These are phyloP conservation scores for Flaveria ramosissima DNA, from an alignment of 129 eudicot species.

Conservation along the genomic window DNA sequence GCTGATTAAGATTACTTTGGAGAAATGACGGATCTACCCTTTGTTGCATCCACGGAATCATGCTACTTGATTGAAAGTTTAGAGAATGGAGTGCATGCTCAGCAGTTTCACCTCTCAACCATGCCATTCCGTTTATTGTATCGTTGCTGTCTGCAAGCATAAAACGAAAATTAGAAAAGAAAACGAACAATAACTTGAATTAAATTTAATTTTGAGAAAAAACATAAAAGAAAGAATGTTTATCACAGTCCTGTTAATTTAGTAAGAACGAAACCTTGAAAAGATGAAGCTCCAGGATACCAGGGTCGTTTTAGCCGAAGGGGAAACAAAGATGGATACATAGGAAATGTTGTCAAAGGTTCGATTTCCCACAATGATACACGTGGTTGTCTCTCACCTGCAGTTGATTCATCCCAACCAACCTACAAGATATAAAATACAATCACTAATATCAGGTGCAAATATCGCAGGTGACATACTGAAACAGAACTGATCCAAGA, in stretches of 20 bases:
- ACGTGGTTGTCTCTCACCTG: constrained; percentile 96
- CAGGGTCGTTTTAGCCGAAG: constrained; percentile 90
- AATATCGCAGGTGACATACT: background rate
- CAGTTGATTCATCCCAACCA: constrained; percentile 99
- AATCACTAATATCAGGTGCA: background rate
- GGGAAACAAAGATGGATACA: constrained; percentile 96
- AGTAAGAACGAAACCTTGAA: constrained; percentile 56
- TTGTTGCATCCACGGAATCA: constrained; percentile 96
- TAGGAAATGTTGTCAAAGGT: constrained; percentile 96
- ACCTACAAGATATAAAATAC: constrained; percentile 46
- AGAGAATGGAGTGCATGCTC: constrained; percentile 72
- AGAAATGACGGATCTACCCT: constrained; percentile 65
- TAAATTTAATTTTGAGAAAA: background rate
- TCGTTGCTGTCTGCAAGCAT: constrained; percentile 58
- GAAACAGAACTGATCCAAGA: background rate
- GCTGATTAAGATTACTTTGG: constrained; percentile 76
- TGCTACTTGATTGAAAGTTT: constrained; percentile 64
- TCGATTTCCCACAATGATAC: constrained; percentile 98
- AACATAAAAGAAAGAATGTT: background rate
- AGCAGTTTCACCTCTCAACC: constrained; percentile 81
- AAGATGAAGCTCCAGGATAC: constrained; percentile 93
- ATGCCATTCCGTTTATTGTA: constrained; percentile 63
- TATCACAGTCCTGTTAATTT: background rate
- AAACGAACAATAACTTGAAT: background rate
- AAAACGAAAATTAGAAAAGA: background rate